Evolutionary conservation across 495 filamentous ascomycete species (phyloP), one percentile per base, ranked within the genome.

Genomic region (Penicillium cataractarum): DNA sequence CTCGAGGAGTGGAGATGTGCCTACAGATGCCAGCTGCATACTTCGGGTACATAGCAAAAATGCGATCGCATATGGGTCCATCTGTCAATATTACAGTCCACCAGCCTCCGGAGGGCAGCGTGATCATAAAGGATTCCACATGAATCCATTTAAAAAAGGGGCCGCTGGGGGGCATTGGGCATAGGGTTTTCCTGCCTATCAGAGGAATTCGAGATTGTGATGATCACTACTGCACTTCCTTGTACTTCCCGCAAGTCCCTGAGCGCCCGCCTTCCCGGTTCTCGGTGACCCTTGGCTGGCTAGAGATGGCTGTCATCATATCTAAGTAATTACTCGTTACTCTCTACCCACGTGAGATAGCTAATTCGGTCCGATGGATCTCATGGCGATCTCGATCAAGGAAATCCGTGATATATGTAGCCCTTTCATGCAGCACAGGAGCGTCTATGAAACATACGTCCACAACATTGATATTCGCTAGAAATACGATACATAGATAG

Each of bases 151-250:
- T 29, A 52, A 49, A 37, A 64, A 55, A 56, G 58, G 51, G 57
- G 61, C 49, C 33, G 48, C 27, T 50, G 49, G 31, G 49, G 31
- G 42, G 55, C 17, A 22, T 46, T 24, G 19, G 19, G 21, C 21
- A 13, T 58, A 15, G 15, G 35, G 1, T 21, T 40, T 55, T 55
- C 44, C 51, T 63, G 53, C 65, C 61, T 65, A 65, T 60, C 42
- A 60, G 31, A 54, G 64, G 63, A 65, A 63, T 59, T 40, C 6
- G 29, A 52, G 46, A 60, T 35, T 33, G 44, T 35, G 61, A 54
- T 54, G 61, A 63, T 68, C 66, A 52, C 60, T 63, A 19, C 27
- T 21, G 40, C 2, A 21, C 7, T 44, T 44, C 40, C 40, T 13
- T 44, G 8, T 22, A 12, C 19, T 13, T 13, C 21, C 42, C 40